Evolutionary conservation across 1,284 basidiomycete species (phyloP), one percentile per base, ranked within the genome.

Genomic region (Peniophora sp.): DNA sequence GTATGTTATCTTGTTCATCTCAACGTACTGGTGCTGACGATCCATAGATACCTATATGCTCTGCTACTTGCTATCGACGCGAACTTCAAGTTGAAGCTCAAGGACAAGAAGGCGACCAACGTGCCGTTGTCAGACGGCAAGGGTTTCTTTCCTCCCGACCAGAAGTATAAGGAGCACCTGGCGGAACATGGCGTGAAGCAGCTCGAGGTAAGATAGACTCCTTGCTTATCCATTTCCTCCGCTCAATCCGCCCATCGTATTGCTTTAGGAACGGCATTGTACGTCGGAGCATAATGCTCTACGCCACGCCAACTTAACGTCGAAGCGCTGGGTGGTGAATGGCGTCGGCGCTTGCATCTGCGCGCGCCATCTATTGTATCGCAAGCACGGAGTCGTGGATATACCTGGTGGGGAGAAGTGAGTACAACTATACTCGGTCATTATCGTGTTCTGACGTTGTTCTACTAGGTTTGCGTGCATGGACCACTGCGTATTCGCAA

Each of bases 381-480:
- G 54, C 11, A 50, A 49, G 9, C 24, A 51, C n/a, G 53, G 53
- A n/a, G 47, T 58, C 11, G 57, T 51, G 22, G 57, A 61, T 53
- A 51, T 63, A 8, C 56, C 59, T 43, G 54, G 54, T 18, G 60
- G 58, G 2, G 58, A 63, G 49, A 12, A 52, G 61, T 60, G 47
- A 45, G 51, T 59, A 34, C 22, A 36, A 22, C 32, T 44, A 17
- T 34, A 20, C 18, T 18, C 39, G 43, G 34, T 23, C 20, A 42
- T 42, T 20, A 23, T 39, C 9, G 42, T 43, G 20, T 51, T n/a
- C 39, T 32, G 12, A 32, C 12, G 12, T 32, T n/a, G n/a, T 12
- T 32, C 27, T 32, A 32, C n/a, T 32, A 66, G 63, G 35, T 63
- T 61, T 47, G 49, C 48, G 14, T 62, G 64, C 50, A 64, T 64